A percentile compares a stretch with the other conserved stretches of the same genome.
Conservation (phyloP, 495 filamentous ascomycete genomes). For the Tuber microsphaerosporum region DNA sequence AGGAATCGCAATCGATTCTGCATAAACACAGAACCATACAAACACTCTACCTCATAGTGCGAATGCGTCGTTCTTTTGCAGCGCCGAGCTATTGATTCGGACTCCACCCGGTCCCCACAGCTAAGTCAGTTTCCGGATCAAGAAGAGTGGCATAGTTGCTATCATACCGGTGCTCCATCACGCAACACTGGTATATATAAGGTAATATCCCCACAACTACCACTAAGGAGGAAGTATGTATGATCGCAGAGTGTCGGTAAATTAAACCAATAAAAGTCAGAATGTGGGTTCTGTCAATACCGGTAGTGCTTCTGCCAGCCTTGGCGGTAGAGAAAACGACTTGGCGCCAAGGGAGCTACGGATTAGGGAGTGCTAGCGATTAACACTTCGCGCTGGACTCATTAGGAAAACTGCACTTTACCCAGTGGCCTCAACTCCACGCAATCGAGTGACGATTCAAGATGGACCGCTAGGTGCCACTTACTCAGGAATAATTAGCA, state of each 20-base stretch:
- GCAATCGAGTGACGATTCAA: conserved; percentile 7
- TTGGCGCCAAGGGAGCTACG: no score
- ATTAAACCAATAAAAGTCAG: neutral
- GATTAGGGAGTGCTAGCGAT: neutral
- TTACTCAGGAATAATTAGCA: neutral
- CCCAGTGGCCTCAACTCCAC: conserved; percentile 3
- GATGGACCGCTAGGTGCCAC: conserved; percentile 6
- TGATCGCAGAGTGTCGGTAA: neutral
- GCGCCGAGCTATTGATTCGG: neutral
- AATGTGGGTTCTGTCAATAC: neutral
- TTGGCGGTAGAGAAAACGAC: no score
- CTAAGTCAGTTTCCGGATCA: neutral
- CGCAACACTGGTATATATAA: neutral
- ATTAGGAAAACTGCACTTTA: conserved; percentile 13
- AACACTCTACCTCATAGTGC: neutral
- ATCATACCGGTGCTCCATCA: neutral
- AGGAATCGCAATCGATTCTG: neutral
- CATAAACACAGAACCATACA: neutral
- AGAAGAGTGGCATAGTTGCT: neutral
- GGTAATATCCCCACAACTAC: neutral
- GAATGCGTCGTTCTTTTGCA: neutral
- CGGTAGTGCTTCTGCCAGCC: no score
- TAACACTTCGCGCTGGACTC: conserved; percentile 16
- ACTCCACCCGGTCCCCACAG: neutral
- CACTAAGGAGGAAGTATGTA: neutral